Base-by-base conservation (phyloP, 2,329 filamentous ascomycete species). In the Apiospora hydei region DNA sequence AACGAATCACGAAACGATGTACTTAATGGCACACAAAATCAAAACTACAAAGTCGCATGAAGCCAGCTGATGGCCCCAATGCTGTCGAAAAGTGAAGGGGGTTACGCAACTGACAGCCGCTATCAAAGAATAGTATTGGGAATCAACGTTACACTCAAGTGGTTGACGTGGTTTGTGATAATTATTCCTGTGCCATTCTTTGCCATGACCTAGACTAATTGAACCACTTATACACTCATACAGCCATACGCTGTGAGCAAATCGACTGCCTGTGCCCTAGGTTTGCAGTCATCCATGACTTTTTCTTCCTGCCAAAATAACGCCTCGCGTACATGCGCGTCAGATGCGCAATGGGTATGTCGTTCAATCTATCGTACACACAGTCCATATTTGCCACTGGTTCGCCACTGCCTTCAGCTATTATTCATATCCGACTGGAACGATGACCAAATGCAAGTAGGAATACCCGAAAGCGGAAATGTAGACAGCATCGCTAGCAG, bases 301-400 rank as follows among this genome's bases (percentile, higher is more conserved):
- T 64, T 64, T 41, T 64, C 30, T 41, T 41, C 57, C 57, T 4
- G 57, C 34, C 57, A 64, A 64, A 64, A 61, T 34, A 64, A 64
- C 57, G 57, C 57, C 57, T 64, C 34, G 57, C 57, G 34, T 64
- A 41, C 57, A 64, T 64, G 57, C 34, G 34, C 57, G 30, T 61
- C 53, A 38, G 53, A 61, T 61, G 53, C 53, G 57, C 57, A 41
- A 41, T 64, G 57, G 57, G 57, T 64, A 64, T 64, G 57, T 64
- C 57, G 57, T 14, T 41, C 57, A 64, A 64, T 41, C 57, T 64
- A 64, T 64, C 57, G 57, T 64, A 64, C 57, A 64, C 30, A 64
- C 41, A 41, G 21, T 64, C 57, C 57, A 64, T 64, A 30, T 41
- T 41, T 64, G 34, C 34, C 57, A 38, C 57, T 41, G 57, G 53